These are phyloP conservation scores for Gossypium gossypioides DNA, from an alignment of 441 rosid genomes.

Conservation along the genomic window DNA sequence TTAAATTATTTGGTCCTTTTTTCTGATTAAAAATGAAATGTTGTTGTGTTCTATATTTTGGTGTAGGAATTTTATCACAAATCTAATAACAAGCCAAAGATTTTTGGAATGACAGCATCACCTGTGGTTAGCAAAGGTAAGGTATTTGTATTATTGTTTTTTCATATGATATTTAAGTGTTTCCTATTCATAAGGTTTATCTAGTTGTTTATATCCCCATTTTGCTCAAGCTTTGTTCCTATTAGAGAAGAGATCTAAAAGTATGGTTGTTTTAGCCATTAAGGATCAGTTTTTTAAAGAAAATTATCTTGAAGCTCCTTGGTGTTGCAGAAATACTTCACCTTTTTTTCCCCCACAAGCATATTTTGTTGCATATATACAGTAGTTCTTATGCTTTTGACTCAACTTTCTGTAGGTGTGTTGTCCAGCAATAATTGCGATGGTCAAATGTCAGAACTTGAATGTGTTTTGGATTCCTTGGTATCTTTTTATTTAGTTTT, in stretches of 20 bases:
- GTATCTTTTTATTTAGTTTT: constrained; percentile 24
- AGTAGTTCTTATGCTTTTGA: not conserved
- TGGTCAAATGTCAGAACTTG: constrained; percentile 63
- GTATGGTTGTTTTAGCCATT: not conserved
- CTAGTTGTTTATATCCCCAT: not conserved
- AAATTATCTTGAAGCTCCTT: not conserved
- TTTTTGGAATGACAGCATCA: constrained; percentile 82
- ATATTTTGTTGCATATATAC: not conserved
- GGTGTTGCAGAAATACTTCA: not conserved
- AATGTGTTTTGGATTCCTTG: constrained; percentile 69
- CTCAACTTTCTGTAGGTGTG: constrained; percentile 29
- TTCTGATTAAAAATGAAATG: not conserved
- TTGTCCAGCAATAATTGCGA: constrained; percentile 43
- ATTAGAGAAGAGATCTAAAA: not conserved
- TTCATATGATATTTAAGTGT: constrained; percentile 5
- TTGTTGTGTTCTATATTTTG: constrained; percentile 10
- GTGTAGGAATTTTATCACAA: constrained; percentile 72
- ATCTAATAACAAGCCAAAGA: constrained; percentile 56
- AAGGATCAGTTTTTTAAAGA: not conserved
- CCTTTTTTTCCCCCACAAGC: not conserved
- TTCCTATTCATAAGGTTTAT: not conserved
- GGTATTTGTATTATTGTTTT: constrained; percentile 1
- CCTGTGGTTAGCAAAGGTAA: constrained; percentile 59
- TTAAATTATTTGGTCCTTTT: not conserved
- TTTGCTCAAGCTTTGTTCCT: not conserved